Percentiles rank a stretch among this genome's conserved stretches.
These are phyloP conservation scores for Venustampulla echinocandica DNA, from an alignment of 495 filamentous ascomycete genomes.

Conservation along the genomic window DNA sequence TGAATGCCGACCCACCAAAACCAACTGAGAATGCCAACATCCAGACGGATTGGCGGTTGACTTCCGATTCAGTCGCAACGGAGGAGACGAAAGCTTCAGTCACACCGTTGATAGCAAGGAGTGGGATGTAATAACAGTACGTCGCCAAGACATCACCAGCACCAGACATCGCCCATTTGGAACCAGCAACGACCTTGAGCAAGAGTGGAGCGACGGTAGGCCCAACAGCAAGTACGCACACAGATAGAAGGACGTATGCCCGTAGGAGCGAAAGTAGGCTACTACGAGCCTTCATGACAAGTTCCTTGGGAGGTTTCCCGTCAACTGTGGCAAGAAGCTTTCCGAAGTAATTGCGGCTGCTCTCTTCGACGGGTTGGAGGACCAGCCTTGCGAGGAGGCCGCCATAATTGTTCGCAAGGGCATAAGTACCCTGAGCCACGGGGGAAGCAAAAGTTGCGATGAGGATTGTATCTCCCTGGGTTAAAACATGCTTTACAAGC, in stretches of 20 bases:
- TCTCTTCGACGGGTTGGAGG: constrained; percentile 94
- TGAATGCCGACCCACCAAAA: constrained; percentile 62
- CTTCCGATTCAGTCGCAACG: constrained; percentile 59
- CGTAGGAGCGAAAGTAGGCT: constrained; percentile 46
- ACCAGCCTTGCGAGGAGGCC: constrained; percentile 80
- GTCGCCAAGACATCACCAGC: constrained; percentile 56
- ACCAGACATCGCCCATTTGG: constrained; percentile 58
- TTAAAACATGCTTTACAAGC: constrained; percentile 81
- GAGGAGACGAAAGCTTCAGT: constrained; percentile 87
- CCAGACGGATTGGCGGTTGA: constrained; percentile 67
- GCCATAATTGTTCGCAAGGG: constrained; percentile 90
- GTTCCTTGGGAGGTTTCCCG: constrained; percentile 4
- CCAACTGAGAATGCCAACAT: constrained; percentile 70
- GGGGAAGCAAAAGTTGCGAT: constrained; percentile 67
- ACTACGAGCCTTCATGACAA: constrained; percentile 29
- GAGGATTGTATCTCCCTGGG: constrained; percentile 86
- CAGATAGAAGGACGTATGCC: constrained; percentile 58
- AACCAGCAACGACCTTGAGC: constrained; percentile 64
- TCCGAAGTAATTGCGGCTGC: constrained; percentile 76
- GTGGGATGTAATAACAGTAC: constrained; percentile 88
- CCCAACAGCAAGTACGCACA: constrained; percentile 56
- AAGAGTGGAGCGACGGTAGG: constrained; percentile 64
- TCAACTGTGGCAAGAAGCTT: constrained; percentile 45
- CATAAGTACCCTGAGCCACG: constrained; percentile 83
- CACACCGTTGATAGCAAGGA: constrained; percentile 86